phyloP scores from a whole-genome alignment of 2,329 filamentous ascomycete genomes.

The Fusarium abutilonis region DNA sequence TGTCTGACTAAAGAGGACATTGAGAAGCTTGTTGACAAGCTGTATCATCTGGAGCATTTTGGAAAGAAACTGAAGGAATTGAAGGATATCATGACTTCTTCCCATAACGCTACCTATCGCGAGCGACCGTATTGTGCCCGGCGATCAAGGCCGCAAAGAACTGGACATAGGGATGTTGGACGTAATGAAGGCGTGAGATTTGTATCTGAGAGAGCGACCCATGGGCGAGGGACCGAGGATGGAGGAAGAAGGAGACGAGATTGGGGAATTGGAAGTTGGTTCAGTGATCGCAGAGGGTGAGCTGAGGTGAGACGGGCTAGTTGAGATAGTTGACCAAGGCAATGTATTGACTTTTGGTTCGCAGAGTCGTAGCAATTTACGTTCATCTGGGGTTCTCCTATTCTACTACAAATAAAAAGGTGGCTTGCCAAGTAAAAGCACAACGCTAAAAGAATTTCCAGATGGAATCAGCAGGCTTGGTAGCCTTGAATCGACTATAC shows the following conservation, averaged over 20 bases:
- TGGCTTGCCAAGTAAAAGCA: neutral
- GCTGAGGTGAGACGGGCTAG: neutral
- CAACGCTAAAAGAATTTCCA: constrained; percentile 57
- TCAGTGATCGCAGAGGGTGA: fast-evolving
- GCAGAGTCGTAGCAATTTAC: neutral
- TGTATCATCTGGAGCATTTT: constrained; percentile 28
- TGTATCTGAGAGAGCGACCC: neutral
- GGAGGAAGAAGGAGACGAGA: neutral
- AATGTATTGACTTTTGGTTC: neutral
- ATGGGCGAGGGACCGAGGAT: neutral
- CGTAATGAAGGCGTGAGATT: neutral
- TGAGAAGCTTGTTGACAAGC: neutral
- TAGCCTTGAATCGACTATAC: constrained; percentile 57
- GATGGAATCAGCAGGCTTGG: constrained; percentile 54
- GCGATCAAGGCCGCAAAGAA: neutral
- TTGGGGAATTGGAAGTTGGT: neutral
- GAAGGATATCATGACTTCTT: constrained; percentile 1
- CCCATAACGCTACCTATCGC: neutral
- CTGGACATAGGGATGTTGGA: neutral
- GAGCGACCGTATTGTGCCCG: neutral
- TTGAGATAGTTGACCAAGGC: neutral
- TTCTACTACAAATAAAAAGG: neutral
- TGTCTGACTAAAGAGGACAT: constrained; percentile 16
- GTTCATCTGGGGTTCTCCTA: neutral
- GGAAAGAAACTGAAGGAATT: constrained; percentile 15